phyloP scores from a whole-genome alignment of 306 rosid genomes.

The Medicago ruthenica region DNA sequence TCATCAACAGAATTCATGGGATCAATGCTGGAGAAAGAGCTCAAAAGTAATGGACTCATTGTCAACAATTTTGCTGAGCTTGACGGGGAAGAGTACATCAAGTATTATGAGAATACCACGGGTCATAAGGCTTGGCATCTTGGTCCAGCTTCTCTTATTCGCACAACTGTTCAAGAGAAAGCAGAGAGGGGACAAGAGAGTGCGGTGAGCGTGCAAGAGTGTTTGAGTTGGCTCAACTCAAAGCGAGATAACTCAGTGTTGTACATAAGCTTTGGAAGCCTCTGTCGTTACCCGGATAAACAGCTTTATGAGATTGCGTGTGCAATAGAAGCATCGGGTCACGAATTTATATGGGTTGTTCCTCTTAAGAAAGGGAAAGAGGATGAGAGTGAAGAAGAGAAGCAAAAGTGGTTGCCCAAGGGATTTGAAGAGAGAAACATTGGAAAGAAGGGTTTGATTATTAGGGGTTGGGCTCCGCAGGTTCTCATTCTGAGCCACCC shows the following conservation, averaged over 20 bases:
- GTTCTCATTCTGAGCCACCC: slow-evolving; percentile 3
- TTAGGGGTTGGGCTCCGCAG: slow-evolving; percentile 42
- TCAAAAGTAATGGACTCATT: slow-evolving; percentile 42
- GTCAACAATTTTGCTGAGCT: slow-evolving; percentile 40
- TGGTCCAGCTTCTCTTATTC: slow-evolving; percentile 43
- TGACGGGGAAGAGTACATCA: slow-evolving; percentile 38
- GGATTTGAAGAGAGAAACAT: slow-evolving; percentile 34
- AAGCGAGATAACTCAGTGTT: slow-evolving; percentile 32
- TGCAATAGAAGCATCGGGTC: slow-evolving; percentile 27
- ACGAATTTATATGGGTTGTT: slow-evolving; percentile 37
- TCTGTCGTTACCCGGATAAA: not conserved
- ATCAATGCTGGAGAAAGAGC: not conserved
- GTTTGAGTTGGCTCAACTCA: slow-evolving; percentile 37
- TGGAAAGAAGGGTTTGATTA: slow-evolving; percentile 34
- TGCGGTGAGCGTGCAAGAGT: slow-evolving; percentile 15
- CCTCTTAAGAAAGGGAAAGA: slow-evolving; percentile 20
- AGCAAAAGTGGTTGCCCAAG: slow-evolving; percentile 28
- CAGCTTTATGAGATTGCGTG: slow-evolving; percentile 37
- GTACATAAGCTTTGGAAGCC: slow-evolving; percentile 39
- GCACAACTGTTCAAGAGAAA: slow-evolving; percentile 12
- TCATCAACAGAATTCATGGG: not conserved
- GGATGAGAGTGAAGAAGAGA: slow-evolving; percentile 13
- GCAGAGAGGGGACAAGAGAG: slow-evolving; percentile 33
- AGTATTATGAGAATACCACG: slow-evolving; percentile 20
- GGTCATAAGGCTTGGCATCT: slow-evolving; percentile 42